Evolutionary conservation across 495 filamentous ascomycete genomes (phyloP).

Genomic region (Daldinia concentrica): DNA sequence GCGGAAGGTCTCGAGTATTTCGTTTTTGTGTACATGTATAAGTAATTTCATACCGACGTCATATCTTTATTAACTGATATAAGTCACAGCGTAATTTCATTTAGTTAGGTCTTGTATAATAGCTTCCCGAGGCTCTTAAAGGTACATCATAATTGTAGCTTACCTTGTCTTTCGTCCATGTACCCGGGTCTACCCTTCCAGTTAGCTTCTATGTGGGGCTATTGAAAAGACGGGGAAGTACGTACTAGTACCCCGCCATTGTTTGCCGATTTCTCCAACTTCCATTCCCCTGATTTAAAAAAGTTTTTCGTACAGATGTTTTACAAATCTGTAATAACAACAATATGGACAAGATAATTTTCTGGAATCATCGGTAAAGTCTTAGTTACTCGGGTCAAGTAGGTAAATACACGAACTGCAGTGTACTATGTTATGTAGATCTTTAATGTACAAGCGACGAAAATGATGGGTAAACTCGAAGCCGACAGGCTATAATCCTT

Average conservation of each 20-base stretch:
- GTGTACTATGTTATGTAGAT: conserved; percentile 20
- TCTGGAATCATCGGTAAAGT: neutral
- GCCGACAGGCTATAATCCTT: conserved; percentile 41
- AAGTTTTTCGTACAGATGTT: conserved; percentile 15
- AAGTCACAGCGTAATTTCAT: neutral
- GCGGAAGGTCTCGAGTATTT: neutral
- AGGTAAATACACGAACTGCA: conserved; percentile 10
- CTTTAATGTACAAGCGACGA: conserved; percentile 32
- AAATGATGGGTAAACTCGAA: conserved; percentile 42
- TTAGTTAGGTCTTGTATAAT: neutral
- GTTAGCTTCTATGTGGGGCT: conserved; percentile 16
- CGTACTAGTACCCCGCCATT: conserved; percentile 24
- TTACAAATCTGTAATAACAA: conserved; percentile 10
- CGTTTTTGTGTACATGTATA: neutral
- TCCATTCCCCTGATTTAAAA: conserved; percentile 33
- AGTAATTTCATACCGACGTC: neutral
- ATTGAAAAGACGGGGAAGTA: conserved; percentile 20
- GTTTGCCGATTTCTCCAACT: conserved; percentile 38
- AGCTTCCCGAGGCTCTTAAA: conserved; percentile 34
- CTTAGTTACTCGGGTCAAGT: conserved; percentile 4
- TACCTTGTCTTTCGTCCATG: conserved; percentile 1
- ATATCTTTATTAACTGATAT: neutral
- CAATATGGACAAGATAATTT: conserved; percentile 40
- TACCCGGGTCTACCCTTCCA: conserved; percentile 35
- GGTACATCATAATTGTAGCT: conserved; percentile 16